Percentiles rank a stretch among this genome's conserved stretches.
Evolutionary conservation across 2,329 filamentous ascomycete genomes (phyloP).

Genomic region (Orbilia quercus): DNA sequence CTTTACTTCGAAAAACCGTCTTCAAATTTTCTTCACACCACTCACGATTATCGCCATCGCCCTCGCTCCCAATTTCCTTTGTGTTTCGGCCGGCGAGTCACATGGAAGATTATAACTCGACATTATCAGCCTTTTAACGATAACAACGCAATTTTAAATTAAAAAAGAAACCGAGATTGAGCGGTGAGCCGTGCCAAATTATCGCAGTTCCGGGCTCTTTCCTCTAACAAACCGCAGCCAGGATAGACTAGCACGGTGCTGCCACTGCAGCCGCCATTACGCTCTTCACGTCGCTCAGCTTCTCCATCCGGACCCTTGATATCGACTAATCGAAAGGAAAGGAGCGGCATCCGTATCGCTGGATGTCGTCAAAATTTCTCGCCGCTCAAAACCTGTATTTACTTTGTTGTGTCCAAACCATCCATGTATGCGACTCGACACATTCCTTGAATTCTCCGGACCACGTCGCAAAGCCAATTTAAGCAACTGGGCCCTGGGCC

Average conservation of each 20-base stretch:
- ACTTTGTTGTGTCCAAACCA: neutral
- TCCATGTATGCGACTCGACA: constrained; percentile 33
- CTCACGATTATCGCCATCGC: too few species aligned
- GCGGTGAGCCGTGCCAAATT: constrained; percentile 25
- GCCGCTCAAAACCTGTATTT: neutral
- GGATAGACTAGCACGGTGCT: constrained; percentile 20
- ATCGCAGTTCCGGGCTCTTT: constrained; percentile 20
- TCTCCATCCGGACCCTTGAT: constrained; percentile 11
- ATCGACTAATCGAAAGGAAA: neutral
- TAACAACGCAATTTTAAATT: constrained; percentile 38
- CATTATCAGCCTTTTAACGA: constrained; percentile 11
- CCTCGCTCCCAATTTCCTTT: constrained; percentile 4
- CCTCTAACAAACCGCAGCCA: constrained; percentile 23
- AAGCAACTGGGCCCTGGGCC: constrained; percentile 20
- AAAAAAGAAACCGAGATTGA: constrained; percentile 44
- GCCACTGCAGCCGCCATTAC: constrained; percentile 6
- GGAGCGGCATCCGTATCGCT: constrained; percentile 3
- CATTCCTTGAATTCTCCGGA: constrained; percentile 17
- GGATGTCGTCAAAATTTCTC: neutral
- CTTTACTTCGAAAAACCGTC: too few species aligned
- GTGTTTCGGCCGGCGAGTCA: constrained; percentile 12
- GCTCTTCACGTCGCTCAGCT: constrained; percentile 27
- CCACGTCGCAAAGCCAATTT: constrained; percentile 22
- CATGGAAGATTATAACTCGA: constrained; percentile 1
- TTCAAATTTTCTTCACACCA: constrained; percentile 10